Percentiles rank a stretch among this genome's conserved stretches.
Evolutionary conservation across 192 early-diverging fungal genomes (phyloP).

Genomic region (Entomortierella parvispora): DNA sequence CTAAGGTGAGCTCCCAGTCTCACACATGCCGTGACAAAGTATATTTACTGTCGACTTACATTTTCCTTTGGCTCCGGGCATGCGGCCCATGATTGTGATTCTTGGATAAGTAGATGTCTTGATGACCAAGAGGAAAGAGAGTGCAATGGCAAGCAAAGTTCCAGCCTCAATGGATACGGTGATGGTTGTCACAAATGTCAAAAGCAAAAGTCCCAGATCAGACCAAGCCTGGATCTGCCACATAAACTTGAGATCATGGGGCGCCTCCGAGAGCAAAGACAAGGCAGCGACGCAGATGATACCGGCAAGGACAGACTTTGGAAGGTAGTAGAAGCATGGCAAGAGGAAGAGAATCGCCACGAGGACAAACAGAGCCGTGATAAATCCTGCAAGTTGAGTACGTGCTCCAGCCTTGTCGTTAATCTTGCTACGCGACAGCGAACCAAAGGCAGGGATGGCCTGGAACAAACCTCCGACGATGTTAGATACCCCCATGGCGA

Average conservation of each 20-base stretch:
- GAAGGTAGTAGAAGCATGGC: conserved; percentile 86
- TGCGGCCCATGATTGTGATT: conserved; percentile 77
- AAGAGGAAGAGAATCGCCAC: conserved; percentile 85
- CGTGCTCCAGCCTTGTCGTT: conserved; percentile 93
- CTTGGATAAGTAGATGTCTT: conserved; percentile 90
- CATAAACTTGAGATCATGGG: conserved; percentile 83
- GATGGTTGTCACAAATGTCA: conserved; percentile 94
- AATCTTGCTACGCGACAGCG: conserved; percentile 91
- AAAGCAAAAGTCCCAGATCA: conserved; percentile 82
- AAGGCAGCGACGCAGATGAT: conserved; percentile 89
- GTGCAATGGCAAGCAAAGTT: conserved; percentile 88
- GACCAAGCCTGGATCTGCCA: conserved; percentile 81
- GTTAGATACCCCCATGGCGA: conserved; percentile 93
- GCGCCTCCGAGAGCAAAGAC: conserved; percentile 78
- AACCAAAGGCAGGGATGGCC: conserved; percentile 85
- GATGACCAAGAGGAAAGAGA: conserved; percentile 91
- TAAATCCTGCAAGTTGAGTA: conserved; percentile 89
- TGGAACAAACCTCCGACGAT: conserved; percentile 83
- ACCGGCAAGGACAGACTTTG: conserved; percentile 80
- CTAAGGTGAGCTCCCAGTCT: no score
- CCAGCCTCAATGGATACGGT: conserved; percentile 92
- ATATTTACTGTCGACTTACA: no score
- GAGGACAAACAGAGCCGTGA: conserved; percentile 80
- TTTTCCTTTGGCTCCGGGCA: conserved; percentile 39
- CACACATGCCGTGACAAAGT: no score